Base-by-base conservation (phyloP, 2,329 filamentous ascomycete genomes). In the Phaeosphaeriaceae sp. region DNA sequence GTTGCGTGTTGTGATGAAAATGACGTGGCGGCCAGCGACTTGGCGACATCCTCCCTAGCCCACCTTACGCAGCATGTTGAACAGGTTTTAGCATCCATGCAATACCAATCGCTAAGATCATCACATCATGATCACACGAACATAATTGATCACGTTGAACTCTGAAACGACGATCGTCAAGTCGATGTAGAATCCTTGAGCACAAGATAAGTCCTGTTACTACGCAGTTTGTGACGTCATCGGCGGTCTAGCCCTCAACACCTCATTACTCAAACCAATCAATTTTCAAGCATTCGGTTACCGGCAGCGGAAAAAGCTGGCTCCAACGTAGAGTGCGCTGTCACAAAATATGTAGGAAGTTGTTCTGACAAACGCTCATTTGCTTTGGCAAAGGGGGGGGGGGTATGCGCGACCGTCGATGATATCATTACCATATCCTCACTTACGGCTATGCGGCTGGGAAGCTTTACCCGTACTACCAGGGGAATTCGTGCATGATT, bases 381-480 rank as follows among this genome's bases (percentile, higher is more conserved):
- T 38, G 37, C 43, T 16, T 43, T 30, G 17, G 16, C 41, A 29
- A n/a, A n/a, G n/a, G n/a, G n/a, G n/a, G n/a, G n/a, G n/a, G 36
- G 47, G 36, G 13, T 40, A 20, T 21, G n/a, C 40, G 35, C 44
- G 37, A 46, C 36, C n/a, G n/a, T 4, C 11, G 38, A 46, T 46
- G 42, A 46, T 43, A 32, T 51, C 48, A 51, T 46, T 26, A 26
- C 23, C 23, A 7, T 6, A 26, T 11, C 41, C 40, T 7, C 41
- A 33, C 29, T 40, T 42, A 34, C 51, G 42, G 39, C 20, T 51
- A 39, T 38, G 38, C 45, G 37, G 41, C 45, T 51, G 37, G 38
- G 42, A 32, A 46, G 23, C 29, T 41, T 42, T 50, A 46, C 44
- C 42, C 44, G 46, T 45, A 49, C n/a, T 32, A 23, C 37, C 43